Conservation (phyloP, 495 filamentous ascomycete genomes). For the Podospora sp. region DNA sequence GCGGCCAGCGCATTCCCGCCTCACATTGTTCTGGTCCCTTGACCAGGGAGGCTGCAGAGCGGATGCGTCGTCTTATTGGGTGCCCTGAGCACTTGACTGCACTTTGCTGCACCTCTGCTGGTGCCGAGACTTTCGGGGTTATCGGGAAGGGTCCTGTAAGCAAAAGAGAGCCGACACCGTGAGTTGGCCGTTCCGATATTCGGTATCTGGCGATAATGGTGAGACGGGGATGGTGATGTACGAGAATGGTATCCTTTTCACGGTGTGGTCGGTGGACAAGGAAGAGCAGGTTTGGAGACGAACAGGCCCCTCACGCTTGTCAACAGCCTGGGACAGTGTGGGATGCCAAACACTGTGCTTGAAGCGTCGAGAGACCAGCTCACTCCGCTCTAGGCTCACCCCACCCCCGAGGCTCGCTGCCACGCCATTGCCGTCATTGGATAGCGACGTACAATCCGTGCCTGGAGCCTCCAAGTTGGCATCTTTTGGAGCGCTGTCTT, state of each 20-base stretch:
- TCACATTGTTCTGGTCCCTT: background rate
- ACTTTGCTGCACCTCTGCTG: background rate
- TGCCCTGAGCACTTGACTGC: background rate
- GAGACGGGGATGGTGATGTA: background rate
- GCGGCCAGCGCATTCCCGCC: slow-evolving; percentile 7
- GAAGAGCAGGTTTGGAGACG: background rate
- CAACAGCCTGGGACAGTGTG: background rate
- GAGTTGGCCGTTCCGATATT: background rate
- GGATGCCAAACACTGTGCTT: background rate
- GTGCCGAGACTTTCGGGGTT: background rate
- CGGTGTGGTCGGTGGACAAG: background rate
- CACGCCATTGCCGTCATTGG: slow-evolving; percentile 15
- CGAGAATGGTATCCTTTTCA: background rate
- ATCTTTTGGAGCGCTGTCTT: background rate
- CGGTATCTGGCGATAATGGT: background rate
- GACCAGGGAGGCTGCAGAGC: slow-evolving; percentile 11
- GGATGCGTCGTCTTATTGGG: slow-evolving; percentile 2
- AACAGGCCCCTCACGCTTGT: background rate
- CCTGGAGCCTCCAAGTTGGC: slow-evolving; percentile 1
- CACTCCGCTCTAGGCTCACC: background rate
- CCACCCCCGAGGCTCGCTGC: background rate
- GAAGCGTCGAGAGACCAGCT: background rate
- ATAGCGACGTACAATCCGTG: background rate
- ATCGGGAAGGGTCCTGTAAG: background rate
- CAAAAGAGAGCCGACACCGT: background rate